phyloP scores from a whole-genome alignment of 257 asterid species.

The Nicotiana paniculata region DNA sequence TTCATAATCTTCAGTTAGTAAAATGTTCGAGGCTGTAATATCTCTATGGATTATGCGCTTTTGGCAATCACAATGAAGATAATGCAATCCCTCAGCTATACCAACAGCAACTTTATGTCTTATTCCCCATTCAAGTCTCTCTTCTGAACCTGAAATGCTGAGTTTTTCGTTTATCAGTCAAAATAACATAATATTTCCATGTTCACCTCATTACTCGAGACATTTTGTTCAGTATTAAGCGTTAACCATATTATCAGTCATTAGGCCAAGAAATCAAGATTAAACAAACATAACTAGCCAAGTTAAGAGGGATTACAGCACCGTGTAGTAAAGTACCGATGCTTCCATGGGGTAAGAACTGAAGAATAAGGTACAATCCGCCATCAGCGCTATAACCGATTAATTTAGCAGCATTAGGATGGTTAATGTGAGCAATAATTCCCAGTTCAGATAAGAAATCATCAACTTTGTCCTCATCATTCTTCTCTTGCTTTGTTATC shows the following conservation, averaged over 20 bases:
- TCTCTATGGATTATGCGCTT: conserved; percentile 90
- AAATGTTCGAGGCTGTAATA: conserved; percentile 87
- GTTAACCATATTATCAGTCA: background rate
- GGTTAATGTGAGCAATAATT: conserved; percentile 84
- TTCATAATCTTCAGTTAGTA: conserved; percentile 65
- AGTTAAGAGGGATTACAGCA: conserved; percentile 9
- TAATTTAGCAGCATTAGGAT: conserved; percentile 72
- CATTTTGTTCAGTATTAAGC: background rate
- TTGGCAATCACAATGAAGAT: conserved; percentile 74
- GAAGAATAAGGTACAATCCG: conserved; percentile 79
- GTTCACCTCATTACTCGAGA: background rate
- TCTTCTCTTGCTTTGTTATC: conserved; percentile 49
- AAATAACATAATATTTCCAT: no score
- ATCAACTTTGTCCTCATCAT: conserved; percentile 66
- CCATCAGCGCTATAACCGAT: conserved; percentile 72
- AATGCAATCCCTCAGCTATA: conserved; percentile 75
- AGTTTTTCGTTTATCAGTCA: background rate
- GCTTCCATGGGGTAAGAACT: conserved; percentile 66
- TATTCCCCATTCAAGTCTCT: conserved; percentile 50
- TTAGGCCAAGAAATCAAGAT: background rate
- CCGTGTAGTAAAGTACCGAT: conserved; percentile 67
- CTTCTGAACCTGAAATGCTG: conserved; percentile 37
- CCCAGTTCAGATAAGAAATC: conserved; percentile 91
- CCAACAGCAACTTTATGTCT: conserved; percentile 71
- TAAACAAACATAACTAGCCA: background rate